These are phyloP conservation scores for Wallacemonas collosoma DNA, from an alignment of 208 protist species.

Conservation along the genomic window DNA sequence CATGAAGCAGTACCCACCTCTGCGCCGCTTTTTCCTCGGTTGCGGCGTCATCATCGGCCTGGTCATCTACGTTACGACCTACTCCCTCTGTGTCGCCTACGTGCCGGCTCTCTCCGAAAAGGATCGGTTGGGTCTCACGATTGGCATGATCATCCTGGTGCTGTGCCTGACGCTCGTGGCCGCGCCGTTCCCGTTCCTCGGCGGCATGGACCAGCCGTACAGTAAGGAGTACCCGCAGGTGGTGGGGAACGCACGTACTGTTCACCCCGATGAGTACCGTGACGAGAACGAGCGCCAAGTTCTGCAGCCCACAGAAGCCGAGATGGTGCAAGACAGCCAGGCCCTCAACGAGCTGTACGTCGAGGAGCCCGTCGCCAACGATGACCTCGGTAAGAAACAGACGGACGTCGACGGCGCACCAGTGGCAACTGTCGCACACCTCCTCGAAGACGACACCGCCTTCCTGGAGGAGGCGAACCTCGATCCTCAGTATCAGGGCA, in stretches of 20 bases:
- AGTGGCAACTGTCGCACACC: conserved; percentile 1
- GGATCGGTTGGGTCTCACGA: conserved; percentile 34
- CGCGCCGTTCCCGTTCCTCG: conserved; percentile 42
- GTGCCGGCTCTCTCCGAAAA: conserved; percentile 24
- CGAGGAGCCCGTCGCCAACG: neutral
- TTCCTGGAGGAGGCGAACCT: conserved; percentile 29
- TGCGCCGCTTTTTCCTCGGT: conserved; percentile 45
- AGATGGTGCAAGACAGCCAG: conserved; percentile 21
- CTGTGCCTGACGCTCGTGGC: conserved; percentile 31
- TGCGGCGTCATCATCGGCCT: conserved; percentile 39
- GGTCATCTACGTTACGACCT: conserved; percentile 46
- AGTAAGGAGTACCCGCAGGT: conserved; percentile 28
- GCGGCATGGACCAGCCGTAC: conserved; percentile 47
- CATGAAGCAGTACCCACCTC: conserved; percentile 54
- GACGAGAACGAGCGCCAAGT: conserved; percentile 18
- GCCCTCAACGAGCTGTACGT: conserved; percentile 21
- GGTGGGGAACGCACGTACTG: neutral
- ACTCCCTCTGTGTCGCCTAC: conserved; percentile 60
- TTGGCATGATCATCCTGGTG: conserved; percentile 41
- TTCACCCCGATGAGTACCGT: neutral
- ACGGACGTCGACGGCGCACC: neutral
- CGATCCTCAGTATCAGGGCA: conserved; percentile 62
- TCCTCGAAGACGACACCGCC: conserved; percentile 35
- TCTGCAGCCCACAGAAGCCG: conserved; percentile 16
- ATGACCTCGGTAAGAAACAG: conserved; percentile 5